Conservation (phyloP, 2,329 filamentous ascomycete species). For the Microascus cirrosus region DNA sequence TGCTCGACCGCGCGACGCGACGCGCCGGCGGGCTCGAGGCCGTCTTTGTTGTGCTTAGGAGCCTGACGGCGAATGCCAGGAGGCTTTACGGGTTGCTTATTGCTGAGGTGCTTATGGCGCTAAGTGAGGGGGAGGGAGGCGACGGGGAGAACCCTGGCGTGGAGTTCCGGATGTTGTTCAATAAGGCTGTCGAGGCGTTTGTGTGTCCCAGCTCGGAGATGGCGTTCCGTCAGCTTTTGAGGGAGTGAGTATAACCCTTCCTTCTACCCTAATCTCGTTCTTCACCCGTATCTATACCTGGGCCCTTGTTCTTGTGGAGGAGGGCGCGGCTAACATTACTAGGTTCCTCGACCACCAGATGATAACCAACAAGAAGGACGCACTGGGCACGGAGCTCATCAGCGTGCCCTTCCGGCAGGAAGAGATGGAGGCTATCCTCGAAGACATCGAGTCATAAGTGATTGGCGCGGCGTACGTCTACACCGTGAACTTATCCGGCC, state of each 20-base stretch:
- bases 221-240: slow-evolving; percentile 84
- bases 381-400: slow-evolving; percentile 72
- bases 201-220: slow-evolving; percentile 86
- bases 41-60: slow-evolving; percentile 81
- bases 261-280: not conserved
- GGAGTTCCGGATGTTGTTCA: slow-evolving; percentile 85
- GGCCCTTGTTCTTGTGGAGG: not conserved
- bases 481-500: not conserved
- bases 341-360: slow-evolving; percentile 97
- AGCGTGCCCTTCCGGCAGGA: slow-evolving; percentile 78
- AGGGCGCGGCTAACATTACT: slow-evolving; percentile 11
- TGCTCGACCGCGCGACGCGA: slow-evolving; percentile 70
- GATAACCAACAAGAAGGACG: slow-evolving; percentile 80
- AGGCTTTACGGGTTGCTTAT: slow-evolving; percentile 78
- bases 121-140: slow-evolving; percentile 16
- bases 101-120: slow-evolving; percentile 66
- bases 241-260: slow-evolving; percentile 54
- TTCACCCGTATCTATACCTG: not conserved
- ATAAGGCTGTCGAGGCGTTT: slow-evolving; percentile 93
- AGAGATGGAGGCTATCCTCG: slow-evolving; percentile 79
- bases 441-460: slow-evolving; percentile 41
- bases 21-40: slow-evolving; percentile 83
- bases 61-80: slow-evolving; percentile 83
- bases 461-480: not conserved
- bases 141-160: slow-evolving; percentile 55